Conservation (phyloP, 129 eudicot species). For the Flaveria sonorensis region DNA sequence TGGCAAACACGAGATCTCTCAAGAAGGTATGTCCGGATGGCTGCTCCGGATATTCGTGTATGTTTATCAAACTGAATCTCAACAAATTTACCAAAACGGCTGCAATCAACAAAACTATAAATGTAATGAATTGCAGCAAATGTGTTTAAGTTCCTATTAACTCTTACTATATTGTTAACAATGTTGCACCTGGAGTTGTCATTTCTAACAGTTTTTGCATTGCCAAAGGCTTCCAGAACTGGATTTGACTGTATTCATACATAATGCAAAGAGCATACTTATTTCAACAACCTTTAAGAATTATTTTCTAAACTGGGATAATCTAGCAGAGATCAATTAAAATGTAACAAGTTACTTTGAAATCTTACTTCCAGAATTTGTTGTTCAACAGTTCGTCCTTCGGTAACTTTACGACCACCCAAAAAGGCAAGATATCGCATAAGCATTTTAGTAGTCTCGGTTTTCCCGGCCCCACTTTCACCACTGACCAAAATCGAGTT, state of each 20-base stretch:
- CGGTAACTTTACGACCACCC: conserved; percentile 88
- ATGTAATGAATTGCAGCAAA: conserved; percentile 29
- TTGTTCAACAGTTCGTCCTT: conserved; percentile 92
- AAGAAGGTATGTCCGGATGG: conserved; percentile 92
- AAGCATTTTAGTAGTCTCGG: conserved; percentile 99
- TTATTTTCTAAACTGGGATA: conserved; percentile 19
- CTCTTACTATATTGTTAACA: conserved; percentile 12
- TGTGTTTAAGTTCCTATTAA: neutral
- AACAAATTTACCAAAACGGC: conserved; percentile 97
- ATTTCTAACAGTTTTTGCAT: conserved; percentile 97
- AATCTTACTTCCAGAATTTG: conserved; percentile 89
- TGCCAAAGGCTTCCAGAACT: conserved; percentile 98
- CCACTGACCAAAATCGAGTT: conserved; percentile 97
- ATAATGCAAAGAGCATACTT: conserved; percentile 22
- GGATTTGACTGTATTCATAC: conserved; percentile 87
- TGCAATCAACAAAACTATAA: conserved; percentile 43
- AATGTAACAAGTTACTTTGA: conserved; percentile 21
- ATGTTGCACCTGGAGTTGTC: conserved; percentile 80
- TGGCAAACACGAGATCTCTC: conserved; percentile 99
- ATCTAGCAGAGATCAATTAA: conserved; percentile 14
- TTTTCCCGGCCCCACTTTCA: conserved; percentile 99
- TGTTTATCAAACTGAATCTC: conserved; percentile 94
- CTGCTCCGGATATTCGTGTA: conserved; percentile 95
- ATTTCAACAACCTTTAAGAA: conserved; percentile 22
- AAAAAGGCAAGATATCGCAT: conserved; percentile 95